Conservation (phyloP, 352 stramenopile species). For the Phytophthora cryptogea region DNA sequence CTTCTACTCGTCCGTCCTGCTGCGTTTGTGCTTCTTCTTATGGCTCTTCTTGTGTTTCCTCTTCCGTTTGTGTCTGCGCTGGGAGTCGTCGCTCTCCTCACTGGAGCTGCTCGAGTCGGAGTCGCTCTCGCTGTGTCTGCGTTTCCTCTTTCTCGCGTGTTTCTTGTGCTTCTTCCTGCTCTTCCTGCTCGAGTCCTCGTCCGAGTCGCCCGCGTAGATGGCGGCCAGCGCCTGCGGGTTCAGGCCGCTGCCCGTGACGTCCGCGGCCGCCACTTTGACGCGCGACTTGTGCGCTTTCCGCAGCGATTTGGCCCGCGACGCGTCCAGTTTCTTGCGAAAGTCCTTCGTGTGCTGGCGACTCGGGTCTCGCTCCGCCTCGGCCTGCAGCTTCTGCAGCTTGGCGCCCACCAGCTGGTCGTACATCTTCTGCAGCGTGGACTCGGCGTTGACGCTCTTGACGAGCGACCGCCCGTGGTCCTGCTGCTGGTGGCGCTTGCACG, state of each 20-base stretch:
- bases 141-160: slow-evolving; percentile 29
- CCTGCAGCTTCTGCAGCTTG: slow-evolving; percentile 77
- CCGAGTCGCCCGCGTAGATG: slow-evolving; percentile 49
- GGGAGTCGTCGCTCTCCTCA: slow-evolving; percentile 25
- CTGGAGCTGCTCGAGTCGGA: slow-evolving; percentile 18
- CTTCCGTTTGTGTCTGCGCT: slow-evolving; percentile 24
- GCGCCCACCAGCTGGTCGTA: slow-evolving; percentile 73
- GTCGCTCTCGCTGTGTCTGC: slow-evolving; percentile 25
- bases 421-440: slow-evolving; percentile 77
- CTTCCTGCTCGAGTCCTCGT: slow-evolving; percentile 21
- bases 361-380: slow-evolving; percentile 50
- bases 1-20: slow-evolving; percentile 44
- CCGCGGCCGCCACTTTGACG: slow-evolving; percentile 27
- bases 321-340: slow-evolving; percentile 71
- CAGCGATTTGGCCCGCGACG: slow-evolving; percentile 65
- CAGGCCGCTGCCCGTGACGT: slow-evolving; percentile 47
- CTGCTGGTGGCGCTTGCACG: slow-evolving; percentile 58
- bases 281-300: slow-evolving; percentile 53
- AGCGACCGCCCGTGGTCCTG: slow-evolving; percentile 74
- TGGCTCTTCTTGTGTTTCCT: slow-evolving; percentile 37
- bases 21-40: slow-evolving; percentile 52
- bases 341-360: slow-evolving; percentile 42
- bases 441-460: slow-evolving; percentile 49
- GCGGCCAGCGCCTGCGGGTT: slow-evolving; percentile 77
- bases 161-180: slow-evolving; percentile 48